Percentiles rank a stretch among this genome's conserved stretches.
Evolutionary conservation across 768 basidiomycete genomes (phyloP).

Genomic region (Rhizopogon vulgaris): DNA sequence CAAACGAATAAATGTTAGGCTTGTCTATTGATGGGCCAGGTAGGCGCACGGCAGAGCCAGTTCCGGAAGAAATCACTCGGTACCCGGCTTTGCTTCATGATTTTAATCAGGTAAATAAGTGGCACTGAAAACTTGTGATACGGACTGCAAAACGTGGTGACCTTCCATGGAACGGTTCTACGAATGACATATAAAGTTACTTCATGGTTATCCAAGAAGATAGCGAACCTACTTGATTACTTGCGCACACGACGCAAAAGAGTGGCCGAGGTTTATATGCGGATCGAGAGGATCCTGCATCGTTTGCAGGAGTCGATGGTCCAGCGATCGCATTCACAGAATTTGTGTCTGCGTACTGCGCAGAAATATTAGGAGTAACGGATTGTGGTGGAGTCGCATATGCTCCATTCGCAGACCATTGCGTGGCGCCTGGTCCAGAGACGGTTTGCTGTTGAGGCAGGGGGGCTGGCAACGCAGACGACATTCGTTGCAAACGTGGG

Average conservation of each 20-base stretch:
- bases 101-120: slow-evolving; percentile 4
- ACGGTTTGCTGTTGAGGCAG: slow-evolving; percentile 11
- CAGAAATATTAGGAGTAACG: neutral
- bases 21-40: slow-evolving; percentile 96
- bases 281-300: slow-evolving; percentile 8
- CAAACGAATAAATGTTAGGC: slow-evolving; percentile 95
- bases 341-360: neutral
- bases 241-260: slow-evolving; percentile 99
- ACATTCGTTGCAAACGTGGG: slow-evolving; percentile 52
- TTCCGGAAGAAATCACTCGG: slow-evolving; percentile 90
- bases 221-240: slow-evolving; percentile 72
- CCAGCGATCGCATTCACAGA: slow-evolving; percentile 1
- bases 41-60: slow-evolving; percentile 93
- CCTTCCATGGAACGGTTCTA: slow-evolving; percentile 99
- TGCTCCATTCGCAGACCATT: slow-evolving; percentile 16
- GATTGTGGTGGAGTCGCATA: neutral
- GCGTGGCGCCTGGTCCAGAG: slow-evolving; percentile 1
- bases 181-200: slow-evolving; percentile 13
- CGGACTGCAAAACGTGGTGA: slow-evolving; percentile 84
- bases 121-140: slow-evolving; percentile 9
- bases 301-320: neutral
- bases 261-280: slow-evolving; percentile 65
- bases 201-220: neutral
- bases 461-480: slow-evolving; percentile 31
- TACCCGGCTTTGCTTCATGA: slow-evolving; percentile 81